These are phyloP conservation scores for Syzygium grande DNA, from an alignment of 345 rosid species.

Conservation along the genomic window DNA sequence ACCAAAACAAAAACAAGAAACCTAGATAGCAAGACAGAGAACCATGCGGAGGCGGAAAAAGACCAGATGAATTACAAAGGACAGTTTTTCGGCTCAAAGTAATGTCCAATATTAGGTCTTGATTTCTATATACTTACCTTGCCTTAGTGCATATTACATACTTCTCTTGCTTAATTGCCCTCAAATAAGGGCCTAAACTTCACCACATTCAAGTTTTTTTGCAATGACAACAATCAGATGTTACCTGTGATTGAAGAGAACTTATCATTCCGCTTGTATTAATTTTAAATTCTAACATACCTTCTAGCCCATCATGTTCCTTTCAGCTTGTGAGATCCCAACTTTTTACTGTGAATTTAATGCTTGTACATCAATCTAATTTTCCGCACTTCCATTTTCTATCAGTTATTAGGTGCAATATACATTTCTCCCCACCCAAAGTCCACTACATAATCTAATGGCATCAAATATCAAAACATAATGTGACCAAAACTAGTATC, in stretches of 20 bases:
- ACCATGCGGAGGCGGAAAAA: background rate
- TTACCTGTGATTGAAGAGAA: background rate
- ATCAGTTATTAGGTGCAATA: background rate
- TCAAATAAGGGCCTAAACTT: too few species aligned
- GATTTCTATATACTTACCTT: background rate
- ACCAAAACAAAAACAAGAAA: too few species aligned
- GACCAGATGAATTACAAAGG: background rate
- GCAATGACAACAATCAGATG: background rate
- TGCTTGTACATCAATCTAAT: background rate
- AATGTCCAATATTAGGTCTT: background rate
- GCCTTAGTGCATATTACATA: background rate
- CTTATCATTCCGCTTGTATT: background rate
- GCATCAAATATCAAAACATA: background rate
- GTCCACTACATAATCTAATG: background rate
- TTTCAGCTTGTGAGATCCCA: background rate
- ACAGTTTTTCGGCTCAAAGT: background rate
- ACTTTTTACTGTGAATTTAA: background rate
- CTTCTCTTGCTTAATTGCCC: background rate
- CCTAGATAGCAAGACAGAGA: background rate
- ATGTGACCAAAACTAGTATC: background rate
- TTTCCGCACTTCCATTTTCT: background rate
- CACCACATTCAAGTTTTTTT: background rate
- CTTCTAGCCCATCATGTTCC: background rate
- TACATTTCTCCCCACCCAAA: background rate
- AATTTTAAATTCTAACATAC: background rate